These are phyloP conservation scores for Galium porrigens DNA, from an alignment of 305 asterid genomes.

Conservation along the genomic window DNA sequence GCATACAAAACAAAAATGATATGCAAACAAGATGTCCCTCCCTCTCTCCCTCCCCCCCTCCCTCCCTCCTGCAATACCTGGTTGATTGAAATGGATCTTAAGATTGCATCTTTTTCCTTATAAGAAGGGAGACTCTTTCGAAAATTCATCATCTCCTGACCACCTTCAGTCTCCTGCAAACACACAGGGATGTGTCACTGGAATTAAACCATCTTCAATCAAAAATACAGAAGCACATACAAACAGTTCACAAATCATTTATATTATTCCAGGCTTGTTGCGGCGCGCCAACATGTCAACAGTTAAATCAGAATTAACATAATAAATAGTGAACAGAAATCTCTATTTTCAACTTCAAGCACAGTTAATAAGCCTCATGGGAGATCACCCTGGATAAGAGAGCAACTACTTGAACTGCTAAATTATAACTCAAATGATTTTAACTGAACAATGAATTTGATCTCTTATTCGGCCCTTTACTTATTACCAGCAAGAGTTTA, in stretches of 20 bases:
- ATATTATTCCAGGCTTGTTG: neutral
- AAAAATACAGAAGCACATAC: conserved; percentile 6
- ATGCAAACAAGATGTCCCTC: too few relatives aligned
- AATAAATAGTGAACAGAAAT: neutral
- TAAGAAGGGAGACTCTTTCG: conserved; percentile 72
- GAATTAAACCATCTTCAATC: conserved; percentile 13
- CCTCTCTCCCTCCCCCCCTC: too few relatives aligned
- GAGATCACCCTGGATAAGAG: neutral
- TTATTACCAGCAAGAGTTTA: too few relatives aligned
- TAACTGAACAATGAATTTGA: neutral
- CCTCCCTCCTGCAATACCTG: conserved; percentile 33
- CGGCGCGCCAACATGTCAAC: conserved; percentile 1
- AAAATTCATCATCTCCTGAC: conserved; percentile 58
- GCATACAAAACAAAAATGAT: neutral
- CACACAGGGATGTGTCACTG: conserved; percentile 9
- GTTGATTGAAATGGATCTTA: conserved; percentile 57
- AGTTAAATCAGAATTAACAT: neutral
- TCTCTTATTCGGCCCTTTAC: too few relatives aligned
- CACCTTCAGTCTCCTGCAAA: conserved; percentile 61
- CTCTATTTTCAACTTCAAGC: neutral
- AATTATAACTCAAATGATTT: neutral
- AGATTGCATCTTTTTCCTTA: conserved; percentile 61
- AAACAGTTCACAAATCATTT: neutral
- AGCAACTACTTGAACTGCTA: neutral
- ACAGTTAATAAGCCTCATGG: neutral